Percentiles rank a stretch among this genome's conserved stretches.
Evolutionary conservation across 2,329 filamentous ascomycete species (phyloP).

Genomic region (Eutypa lata): DNA sequence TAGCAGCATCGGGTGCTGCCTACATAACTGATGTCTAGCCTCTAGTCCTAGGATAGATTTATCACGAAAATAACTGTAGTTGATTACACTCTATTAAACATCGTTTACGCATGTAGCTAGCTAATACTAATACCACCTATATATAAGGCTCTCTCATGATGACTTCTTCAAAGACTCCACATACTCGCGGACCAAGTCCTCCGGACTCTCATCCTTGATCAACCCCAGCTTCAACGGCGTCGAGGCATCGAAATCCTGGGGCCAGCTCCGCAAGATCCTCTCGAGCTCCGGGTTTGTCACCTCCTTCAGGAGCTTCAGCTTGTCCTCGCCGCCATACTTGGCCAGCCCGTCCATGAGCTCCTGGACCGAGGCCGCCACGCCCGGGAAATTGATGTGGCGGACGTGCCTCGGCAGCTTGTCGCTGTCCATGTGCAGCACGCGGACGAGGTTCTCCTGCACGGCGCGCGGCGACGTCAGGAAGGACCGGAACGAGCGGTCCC

Average conservation of each 20-base stretch:
- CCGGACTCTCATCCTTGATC: conserved; percentile 47
- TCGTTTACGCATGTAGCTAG: too few species aligned
- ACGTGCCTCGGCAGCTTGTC: conserved; percentile 41
- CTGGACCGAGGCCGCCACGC: conserved; percentile 54
- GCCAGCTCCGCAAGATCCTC: conserved; percentile 59
- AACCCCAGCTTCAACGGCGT: conserved; percentile 50
- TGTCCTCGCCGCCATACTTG: conserved; percentile 53
- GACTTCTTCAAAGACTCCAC: conserved; percentile 36
- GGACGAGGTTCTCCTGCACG: conserved; percentile 51
- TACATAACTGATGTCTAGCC: conserved; percentile 13
- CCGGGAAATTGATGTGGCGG: conserved; percentile 56
- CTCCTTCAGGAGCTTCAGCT: conserved; percentile 50
- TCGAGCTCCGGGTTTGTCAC: conserved; percentile 52
- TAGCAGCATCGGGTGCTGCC: conserved; percentile 22
- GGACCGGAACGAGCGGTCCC: conserved; percentile 46
- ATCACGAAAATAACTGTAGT: too few species aligned
- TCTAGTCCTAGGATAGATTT: not conserved
- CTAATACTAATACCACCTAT: too few species aligned
- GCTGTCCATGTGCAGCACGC: conserved; percentile 38
- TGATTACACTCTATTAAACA: too few species aligned
- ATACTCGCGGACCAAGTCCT: conserved; percentile 55
- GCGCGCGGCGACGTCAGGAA: conserved; percentile 54
- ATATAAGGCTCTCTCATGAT: too few species aligned
- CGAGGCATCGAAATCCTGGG: conserved; percentile 52
- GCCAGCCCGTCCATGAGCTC: conserved; percentile 58